phyloP scores from a whole-genome alignment of 208 protist genomes.

The Trypanosoma avium region DNA sequence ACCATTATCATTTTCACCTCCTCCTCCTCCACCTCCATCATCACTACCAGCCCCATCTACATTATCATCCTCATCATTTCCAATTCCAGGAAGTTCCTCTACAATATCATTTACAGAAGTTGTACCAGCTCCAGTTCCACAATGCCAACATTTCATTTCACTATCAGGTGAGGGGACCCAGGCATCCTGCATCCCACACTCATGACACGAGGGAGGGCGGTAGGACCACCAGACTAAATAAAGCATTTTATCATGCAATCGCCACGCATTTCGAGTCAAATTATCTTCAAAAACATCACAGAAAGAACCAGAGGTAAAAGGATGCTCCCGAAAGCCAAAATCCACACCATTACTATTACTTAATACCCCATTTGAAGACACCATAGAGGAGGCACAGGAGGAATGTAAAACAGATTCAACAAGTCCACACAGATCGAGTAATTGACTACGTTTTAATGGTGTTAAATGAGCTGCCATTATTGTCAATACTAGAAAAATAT shows the following conservation, averaged over 20 bases:
- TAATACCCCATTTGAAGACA: not conserved
- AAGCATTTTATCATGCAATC: constrained; percentile 76
- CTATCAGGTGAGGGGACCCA: constrained; percentile 66
- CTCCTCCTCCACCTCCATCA: constrained; percentile 14
- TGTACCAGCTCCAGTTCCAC: constrained; percentile 52
- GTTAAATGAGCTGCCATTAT: constrained; percentile 47
- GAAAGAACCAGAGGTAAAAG: constrained; percentile 49
- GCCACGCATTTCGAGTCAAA: constrained; percentile 43
- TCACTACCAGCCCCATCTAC: constrained; percentile 27
- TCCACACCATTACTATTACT: not conserved
- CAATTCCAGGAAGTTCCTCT: constrained; percentile 32
- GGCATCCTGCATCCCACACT: constrained; percentile 70
- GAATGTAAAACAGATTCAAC: constrained; percentile 34
- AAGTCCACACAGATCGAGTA: constrained; percentile 62
- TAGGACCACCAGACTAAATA: constrained; percentile 86
- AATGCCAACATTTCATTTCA: constrained; percentile 68
- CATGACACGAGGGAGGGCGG: constrained; percentile 46
- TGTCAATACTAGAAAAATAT: not conserved
- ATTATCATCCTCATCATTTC: constrained; percentile 30
- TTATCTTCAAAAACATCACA: constrained; percentile 68
- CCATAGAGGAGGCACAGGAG: constrained; percentile 1
- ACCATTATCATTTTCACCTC: not conserved
- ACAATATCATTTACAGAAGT: constrained; percentile 62
- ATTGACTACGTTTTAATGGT: constrained; percentile 64
- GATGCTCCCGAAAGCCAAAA: constrained; percentile 26